These are phyloP conservation scores for Puccinia coronata DNA, from an alignment of 1,284 basidiomycete genomes.

Conservation along the genomic window DNA sequence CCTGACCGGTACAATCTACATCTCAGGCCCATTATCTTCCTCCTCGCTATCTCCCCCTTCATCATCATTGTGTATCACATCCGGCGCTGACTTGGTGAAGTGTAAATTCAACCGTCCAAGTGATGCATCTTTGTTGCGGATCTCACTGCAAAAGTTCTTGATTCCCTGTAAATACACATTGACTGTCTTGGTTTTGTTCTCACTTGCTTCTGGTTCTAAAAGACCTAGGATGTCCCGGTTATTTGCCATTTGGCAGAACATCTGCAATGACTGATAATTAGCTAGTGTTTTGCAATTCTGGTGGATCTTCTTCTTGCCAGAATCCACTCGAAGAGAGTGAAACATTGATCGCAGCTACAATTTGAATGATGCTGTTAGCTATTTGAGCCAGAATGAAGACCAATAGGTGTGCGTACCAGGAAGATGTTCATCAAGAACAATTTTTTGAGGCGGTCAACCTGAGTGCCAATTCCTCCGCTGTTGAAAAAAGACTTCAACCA, in stretches of 20 bases:
- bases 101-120: no score
- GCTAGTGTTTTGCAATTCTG: neutral
- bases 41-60: neutral
- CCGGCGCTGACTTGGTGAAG: no score
- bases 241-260: neutral
- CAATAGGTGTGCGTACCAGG: neutral
- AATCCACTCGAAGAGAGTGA: neutral
- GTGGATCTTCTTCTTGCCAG: neutral
- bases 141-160: no score
- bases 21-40: neutral
- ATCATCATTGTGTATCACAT: neutral
- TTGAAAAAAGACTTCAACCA: conserved; percentile 34
- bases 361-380: no score
- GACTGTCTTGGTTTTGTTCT: no score
- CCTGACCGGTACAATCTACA: no score
- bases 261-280: neutral
- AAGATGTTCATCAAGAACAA: conserved; percentile 11
- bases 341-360: neutral
- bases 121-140: no score
- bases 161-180: no score
- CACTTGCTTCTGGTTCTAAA: neutral
- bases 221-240: neutral
- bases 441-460: neutral
- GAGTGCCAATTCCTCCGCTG: neutral
- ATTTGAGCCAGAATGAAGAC: no score